Evolutionary conservation across 306 rosid genomes (phyloP), one percentile per base, ranked within the genome.

Genomic region (Calophaca sinica): DNA sequence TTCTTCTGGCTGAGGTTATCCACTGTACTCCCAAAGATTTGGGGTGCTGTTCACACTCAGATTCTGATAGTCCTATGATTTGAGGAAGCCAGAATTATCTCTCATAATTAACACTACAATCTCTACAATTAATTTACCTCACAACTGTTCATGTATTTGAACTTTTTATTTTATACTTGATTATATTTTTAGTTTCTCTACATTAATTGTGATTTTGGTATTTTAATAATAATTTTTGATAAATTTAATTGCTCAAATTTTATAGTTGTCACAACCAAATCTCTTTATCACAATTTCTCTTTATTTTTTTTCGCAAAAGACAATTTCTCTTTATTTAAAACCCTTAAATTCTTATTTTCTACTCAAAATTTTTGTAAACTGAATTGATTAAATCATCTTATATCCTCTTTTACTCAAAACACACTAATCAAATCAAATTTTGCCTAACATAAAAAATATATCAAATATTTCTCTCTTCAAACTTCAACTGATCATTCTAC

Each of bases 1-100:
- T 13, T 62, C 48, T 62, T 48, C 10, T 9, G 57, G 44, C 54
- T 48, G 28, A 77, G 52, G 71, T 58, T 55, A 66, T 52, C 59
- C 39, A 76, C 38, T 54, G 46, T 29, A 12, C 12, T 45, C 58
- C 59, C 29, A 2, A 31, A 31, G 58, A n/a, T 67, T 13, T 28
- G n/a, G 7, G 9, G 20, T 38, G 13, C 29, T n/a, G 9, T 72
- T 72, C 68, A 59, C 48, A 13, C 36, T 9, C 29, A 60, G 60
- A 45, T 32, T 59, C 48, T 59, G 26, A 45, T 69, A 11, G 49
- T 32, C 45, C 29, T 5, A 10, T 4, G 51, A 41, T 20, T 0
- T 39, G 51, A 41, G 50, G 12, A 29, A 35, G 5, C 61, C 20
- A 48, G 15, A 14, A 74, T 11, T 12, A 65, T 42, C 9, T 60